Conservation (phyloP, 306 rosid species). For the Datisca glomerata region DNA sequence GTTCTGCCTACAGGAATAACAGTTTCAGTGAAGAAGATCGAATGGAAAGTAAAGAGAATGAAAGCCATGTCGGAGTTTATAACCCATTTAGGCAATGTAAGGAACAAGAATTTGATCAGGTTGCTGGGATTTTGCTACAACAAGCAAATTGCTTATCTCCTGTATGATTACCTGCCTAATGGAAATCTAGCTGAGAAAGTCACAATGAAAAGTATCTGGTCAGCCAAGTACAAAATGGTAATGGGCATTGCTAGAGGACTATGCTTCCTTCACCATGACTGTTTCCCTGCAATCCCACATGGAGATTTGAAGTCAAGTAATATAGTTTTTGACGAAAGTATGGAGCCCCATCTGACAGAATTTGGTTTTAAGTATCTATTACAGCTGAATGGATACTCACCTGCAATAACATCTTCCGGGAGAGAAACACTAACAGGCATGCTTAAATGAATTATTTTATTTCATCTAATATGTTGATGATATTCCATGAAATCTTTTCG, state of each 20-base stretch:
- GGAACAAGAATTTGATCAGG: slow-evolving; percentile 63
- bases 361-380: slow-evolving; percentile 58
- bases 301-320: slow-evolving; percentile 76
- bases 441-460: slow-evolving; percentile 4
- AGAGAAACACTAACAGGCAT: slow-evolving; percentile 72
- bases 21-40: slow-evolving; percentile 65
- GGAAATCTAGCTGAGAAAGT: slow-evolving; percentile 73
- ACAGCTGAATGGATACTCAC: slow-evolving; percentile 35
- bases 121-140: slow-evolving; percentile 66
- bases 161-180: slow-evolving; percentile 69
- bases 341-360: slow-evolving; percentile 81
- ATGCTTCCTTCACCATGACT: slow-evolving; percentile 79
- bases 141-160: slow-evolving; percentile 57
- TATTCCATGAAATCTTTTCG: too few species aligned
- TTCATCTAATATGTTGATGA: not conserved
- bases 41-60: slow-evolving; percentile 44
- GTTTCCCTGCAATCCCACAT: slow-evolving; percentile 73
- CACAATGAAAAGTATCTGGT: slow-evolving; percentile 52
- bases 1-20: slow-evolving; percentile 92
- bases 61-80: slow-evolving; percentile 36
- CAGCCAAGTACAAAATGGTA: slow-evolving; percentile 48
- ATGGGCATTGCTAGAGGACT: slow-evolving; percentile 69
- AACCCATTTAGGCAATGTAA: slow-evolving; percentile 46
- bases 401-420: slow-evolving; percentile 19
- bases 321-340: slow-evolving; percentile 72